Base-by-base conservation (phyloP, 2,329 filamentous ascomycete genomes). In the Fusarium protoensiforme region DNA sequence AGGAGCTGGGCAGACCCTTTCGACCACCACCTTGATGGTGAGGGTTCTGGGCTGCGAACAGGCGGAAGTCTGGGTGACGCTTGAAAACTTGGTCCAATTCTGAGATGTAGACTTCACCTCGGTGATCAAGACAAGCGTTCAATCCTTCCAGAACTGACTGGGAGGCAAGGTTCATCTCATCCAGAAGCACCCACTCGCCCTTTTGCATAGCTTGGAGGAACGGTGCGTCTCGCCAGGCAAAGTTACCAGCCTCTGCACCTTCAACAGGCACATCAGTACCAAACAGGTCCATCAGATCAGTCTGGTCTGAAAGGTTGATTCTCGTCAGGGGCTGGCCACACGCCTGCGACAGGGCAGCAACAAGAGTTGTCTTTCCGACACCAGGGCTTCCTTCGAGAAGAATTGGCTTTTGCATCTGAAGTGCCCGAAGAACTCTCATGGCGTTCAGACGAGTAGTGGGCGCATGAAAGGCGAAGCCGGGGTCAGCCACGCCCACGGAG, bases 151-250 rank as follows among this genome's bases (percentile, higher is more conserved):
- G 89, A 2, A 99, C 95, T 6, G 96, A 97, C 80, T 99, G 96
- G 0, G 96, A 98, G 2, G 97, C 96, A 72, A 99, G 85, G 78
- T 99, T 99, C 96, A 99, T 99, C 85, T 99, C 96, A 79, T 99
- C 96, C 0, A 99, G 88, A 31, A 99, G 86, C 13, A 99, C 96
- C 96, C 96, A 99, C 76, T 97, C 94, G 31, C 96, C 96, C 66
- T 91, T 93, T 80, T 98, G 96, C 96, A 99, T 98, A 0, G 96
- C 96, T 80, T 94, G 93, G 22, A 99, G 85, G 80, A 99, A 98
- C 1, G 96, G 95, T 0, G 96, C 96, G 81, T 99, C 96, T 75
- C 95, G 91, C 96, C 96, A 99, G 1, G 94, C 92, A 79, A 99
- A 99, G 68, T 94, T 93, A 1, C 96, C 96, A 9, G 95, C 93